These are phyloP conservation scores for Solanum infundibuliforme DNA, from an alignment of 257 asterid genomes.

Conservation along the genomic window DNA sequence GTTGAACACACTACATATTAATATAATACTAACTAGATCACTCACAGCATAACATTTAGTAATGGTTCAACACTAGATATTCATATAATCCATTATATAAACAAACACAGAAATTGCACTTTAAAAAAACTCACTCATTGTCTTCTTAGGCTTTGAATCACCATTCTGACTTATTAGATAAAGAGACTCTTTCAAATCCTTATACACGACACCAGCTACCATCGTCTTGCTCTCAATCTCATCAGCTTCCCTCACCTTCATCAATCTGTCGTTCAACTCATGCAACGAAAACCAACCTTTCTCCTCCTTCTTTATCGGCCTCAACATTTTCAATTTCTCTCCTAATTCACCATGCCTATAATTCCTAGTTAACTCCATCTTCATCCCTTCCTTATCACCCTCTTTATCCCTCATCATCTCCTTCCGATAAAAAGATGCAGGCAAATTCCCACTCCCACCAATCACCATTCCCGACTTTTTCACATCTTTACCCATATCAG, in stretches of 20 bases:
- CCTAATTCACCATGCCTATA: constrained; percentile 40
- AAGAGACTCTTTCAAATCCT: constrained; percentile 5
- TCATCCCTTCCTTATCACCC: not conserved
- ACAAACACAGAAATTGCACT: not conserved
- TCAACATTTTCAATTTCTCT: constrained; percentile 35
- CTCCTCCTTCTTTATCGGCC: constrained; percentile 43
- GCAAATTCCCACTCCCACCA: not conserved
- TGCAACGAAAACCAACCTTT: constrained; percentile 58
- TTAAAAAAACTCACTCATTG: constrained; percentile 8
- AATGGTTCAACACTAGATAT: not conserved
- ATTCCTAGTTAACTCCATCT: not conserved
- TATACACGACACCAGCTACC: not conserved
- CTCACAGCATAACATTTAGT: not conserved
- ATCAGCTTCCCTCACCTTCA: constrained; percentile 33
- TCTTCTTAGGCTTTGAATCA: not conserved
- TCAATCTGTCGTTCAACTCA: constrained; percentile 58
- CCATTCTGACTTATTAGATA: not conserved
- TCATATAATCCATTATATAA: not conserved
- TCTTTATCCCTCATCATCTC: constrained; percentile 2
- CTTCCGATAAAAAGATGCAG: not conserved
- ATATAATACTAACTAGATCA: not conserved
- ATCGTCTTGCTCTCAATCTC: constrained; percentile 1
- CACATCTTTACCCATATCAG: not conserved
- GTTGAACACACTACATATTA: not conserved
- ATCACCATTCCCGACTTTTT: not conserved